Percentiles rank a stretch among this genome's conserved stretches.
These are phyloP conservation scores for Ettlia oleoabundans DNA, from an alignment of 139 green algal genomes.

Conservation along the genomic window DNA sequence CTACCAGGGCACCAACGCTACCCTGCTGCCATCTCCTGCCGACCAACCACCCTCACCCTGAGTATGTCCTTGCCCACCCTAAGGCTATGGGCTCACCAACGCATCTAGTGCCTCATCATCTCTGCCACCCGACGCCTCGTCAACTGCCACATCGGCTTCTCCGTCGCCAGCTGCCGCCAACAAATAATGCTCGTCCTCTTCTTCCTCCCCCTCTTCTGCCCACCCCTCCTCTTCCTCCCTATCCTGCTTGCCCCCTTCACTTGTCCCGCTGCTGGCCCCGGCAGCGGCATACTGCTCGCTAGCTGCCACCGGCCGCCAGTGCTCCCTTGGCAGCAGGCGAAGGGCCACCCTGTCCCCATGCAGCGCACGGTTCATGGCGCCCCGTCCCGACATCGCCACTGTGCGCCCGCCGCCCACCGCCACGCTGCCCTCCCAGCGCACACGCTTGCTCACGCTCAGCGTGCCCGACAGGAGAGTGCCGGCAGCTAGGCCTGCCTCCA, in stretches of 20 bases:
- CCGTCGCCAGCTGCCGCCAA: slow-evolving; percentile 30
- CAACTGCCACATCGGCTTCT: slow-evolving; percentile 10
- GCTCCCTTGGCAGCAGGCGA: slow-evolving; percentile 75
- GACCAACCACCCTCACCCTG: neutral
- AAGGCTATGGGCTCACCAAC: too few species aligned
- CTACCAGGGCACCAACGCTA: too few species aligned
- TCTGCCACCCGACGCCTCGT: neutral
- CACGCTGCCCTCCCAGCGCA: slow-evolving; percentile 37
- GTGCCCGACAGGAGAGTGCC: slow-evolving; percentile 47
- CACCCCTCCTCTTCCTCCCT: neutral
- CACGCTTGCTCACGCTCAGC: slow-evolving; percentile 41
- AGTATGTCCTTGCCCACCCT: too few species aligned
- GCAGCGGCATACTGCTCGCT: too few species aligned
- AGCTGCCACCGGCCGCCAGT: slow-evolving; percentile 69
- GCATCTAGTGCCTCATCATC: slow-evolving; percentile 36
- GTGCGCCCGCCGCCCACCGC: slow-evolving; percentile 2
- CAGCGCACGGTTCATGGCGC: slow-evolving; percentile 53
- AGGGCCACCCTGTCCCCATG: slow-evolving; percentile 66
- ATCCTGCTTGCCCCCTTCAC: slow-evolving; percentile 38
- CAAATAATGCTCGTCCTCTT: slow-evolving; percentile 32
- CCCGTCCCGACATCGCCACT: slow-evolving; percentile 49
- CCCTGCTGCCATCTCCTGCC: too few species aligned
- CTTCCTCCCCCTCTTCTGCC: neutral
- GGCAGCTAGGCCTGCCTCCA: slow-evolving; percentile 46
- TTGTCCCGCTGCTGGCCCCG: too few species aligned